A percentile compares a stretch with the other conserved stretches of the same genome.
Evolutionary conservation across 2,329 filamentous ascomycete species (phyloP).

Genomic region (Aspergillus pseudonomiae): DNA sequence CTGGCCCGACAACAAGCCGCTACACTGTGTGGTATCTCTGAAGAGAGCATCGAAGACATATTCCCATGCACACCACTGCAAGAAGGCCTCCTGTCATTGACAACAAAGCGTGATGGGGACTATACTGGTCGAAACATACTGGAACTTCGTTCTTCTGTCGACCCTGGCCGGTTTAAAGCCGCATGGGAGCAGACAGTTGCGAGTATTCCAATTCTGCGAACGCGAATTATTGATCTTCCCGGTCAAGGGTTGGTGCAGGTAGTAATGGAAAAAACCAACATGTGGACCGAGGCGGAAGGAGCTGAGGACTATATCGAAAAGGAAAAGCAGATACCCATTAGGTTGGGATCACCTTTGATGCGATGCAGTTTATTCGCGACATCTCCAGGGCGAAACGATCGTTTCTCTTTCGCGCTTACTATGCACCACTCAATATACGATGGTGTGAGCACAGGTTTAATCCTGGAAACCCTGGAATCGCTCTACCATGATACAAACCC

Average conservation of each 20-base stretch:
- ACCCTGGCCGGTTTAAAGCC: neutral
- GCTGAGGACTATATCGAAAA: neutral
- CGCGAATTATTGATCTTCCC: conserved; percentile 30
- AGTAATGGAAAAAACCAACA: conserved; percentile 20
- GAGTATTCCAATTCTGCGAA: conserved; percentile 42
- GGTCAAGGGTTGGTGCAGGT: conserved; percentile 24
- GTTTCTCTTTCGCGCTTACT: neutral
- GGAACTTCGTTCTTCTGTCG: neutral
- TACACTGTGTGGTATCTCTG: neutral
- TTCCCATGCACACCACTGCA: conserved; percentile 15
- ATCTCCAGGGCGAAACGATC: neutral
- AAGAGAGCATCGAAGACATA: conserved; percentile 2
- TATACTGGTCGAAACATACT: neutral
- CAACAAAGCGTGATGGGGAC: neutral
- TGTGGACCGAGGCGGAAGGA: conserved; percentile 4
- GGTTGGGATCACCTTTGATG: neutral
- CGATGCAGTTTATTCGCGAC: neutral
- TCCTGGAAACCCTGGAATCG: neutral
- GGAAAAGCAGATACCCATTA: neutral
- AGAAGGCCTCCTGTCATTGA: conserved; percentile 10
- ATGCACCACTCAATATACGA: conserved; percentile 7
- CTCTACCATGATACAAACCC: neutral
- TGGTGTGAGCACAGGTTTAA: neutral
- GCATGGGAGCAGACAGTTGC: conserved; percentile 4
- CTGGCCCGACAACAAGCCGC: neutral